Conservation (phyloP, 177 flowering plant species). For the Tripterygium wilfordii region DNA sequence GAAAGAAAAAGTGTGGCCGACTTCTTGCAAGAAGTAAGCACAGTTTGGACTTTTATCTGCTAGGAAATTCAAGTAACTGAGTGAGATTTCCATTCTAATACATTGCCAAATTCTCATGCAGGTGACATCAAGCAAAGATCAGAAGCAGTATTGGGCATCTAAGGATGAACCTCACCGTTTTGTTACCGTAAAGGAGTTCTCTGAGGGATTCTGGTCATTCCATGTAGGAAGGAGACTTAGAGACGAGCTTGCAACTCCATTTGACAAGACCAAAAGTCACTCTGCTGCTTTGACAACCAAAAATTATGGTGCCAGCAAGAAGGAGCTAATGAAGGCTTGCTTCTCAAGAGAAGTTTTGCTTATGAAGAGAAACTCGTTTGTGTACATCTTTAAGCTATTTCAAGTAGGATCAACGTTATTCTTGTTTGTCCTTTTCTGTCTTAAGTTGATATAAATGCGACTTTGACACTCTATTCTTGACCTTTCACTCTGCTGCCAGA, state of each 20-base stretch:
- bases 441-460: slow-evolving; percentile 2
- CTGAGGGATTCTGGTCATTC: slow-evolving; percentile 56
- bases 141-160: slow-evolving; percentile 49
- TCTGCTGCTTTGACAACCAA: slow-evolving; percentile 53
- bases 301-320: slow-evolving; percentile 42
- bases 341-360: slow-evolving; percentile 42
- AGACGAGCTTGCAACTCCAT: slow-evolving; percentile 42
- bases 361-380: slow-evolving; percentile 64
- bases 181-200: slow-evolving; percentile 38
- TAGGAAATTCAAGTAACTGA: neutral
- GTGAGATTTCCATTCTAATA: neutral
- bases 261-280: slow-evolving; percentile 48
- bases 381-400: slow-evolving; percentile 41
- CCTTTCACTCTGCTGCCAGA: slow-evolving; percentile 9
- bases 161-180: slow-evolving; percentile 40
- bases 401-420: slow-evolving; percentile 25
- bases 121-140: slow-evolving; percentile 77
- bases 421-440: neutral
- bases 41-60: neutral
- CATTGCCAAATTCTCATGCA: slow-evolving; percentile 10
- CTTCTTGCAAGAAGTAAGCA: slow-evolving; percentile 42
- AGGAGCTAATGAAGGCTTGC: slow-evolving; percentile 46
- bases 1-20: slow-evolving; percentile 46
- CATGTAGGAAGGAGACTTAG: slow-evolving; percentile 39
- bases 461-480: slow-evolving; percentile 2